Conservation (phyloP, 106 monocot species). For the Dioscorea zingiberensis region DNA sequence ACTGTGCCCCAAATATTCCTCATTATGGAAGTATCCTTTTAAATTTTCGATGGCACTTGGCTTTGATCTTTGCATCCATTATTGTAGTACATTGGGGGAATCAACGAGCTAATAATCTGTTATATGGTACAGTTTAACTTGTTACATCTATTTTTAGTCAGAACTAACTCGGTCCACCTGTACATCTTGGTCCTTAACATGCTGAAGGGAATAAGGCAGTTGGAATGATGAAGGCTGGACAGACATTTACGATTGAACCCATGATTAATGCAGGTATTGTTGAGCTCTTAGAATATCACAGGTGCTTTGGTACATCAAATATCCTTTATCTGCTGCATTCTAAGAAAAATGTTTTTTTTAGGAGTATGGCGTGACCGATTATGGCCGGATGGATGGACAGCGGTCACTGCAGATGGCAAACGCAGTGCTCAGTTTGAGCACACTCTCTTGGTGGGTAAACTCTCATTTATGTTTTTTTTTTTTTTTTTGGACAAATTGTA, state of each 20-base stretch:
- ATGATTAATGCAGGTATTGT: slow-evolving; percentile 90
- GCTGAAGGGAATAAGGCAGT: slow-evolving; percentile 92
- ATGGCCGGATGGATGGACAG: slow-evolving; percentile 99
- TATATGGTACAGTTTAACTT: no score
- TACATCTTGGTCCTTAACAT: slow-evolving; percentile 9
- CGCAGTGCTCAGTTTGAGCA: slow-evolving; percentile 98
- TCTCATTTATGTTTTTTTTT: not conserved
- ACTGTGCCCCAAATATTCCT: slow-evolving; percentile 98
- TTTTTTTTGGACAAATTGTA: no score
- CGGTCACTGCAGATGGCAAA: slow-evolving; percentile 92
- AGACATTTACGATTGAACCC: slow-evolving; percentile 96
- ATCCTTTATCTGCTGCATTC: not conserved
- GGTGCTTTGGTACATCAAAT: not conserved
- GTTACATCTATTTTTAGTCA: no score
- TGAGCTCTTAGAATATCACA: not conserved
- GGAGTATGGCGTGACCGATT: slow-evolving; percentile 89
- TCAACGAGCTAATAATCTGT: no score
- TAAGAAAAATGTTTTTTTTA: slow-evolving; percentile 13
- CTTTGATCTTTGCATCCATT: not conserved
- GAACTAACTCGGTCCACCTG: no score
- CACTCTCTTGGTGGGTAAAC: slow-evolving; percentile 75
- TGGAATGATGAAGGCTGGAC: slow-evolving; percentile 96
- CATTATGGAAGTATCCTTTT: slow-evolving; percentile 93
- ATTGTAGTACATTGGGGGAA: no score
- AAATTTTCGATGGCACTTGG: not conserved